Evolutionary conservation across 176 grass and related monocot species (phyloP).

Genomic region (Eremochloa ophiuroides): DNA sequence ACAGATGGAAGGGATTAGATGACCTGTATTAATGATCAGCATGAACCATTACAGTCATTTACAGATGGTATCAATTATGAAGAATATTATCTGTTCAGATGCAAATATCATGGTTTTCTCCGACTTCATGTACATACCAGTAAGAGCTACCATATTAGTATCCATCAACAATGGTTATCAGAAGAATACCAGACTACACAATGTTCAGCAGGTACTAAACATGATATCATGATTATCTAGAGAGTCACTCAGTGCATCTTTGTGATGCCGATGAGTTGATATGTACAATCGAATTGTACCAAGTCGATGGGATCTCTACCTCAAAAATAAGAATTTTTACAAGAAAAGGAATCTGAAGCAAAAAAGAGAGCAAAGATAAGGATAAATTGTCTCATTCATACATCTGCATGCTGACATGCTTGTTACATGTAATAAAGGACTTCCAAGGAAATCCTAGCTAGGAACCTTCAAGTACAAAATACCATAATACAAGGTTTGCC

Average conservation of each 20-base stretch:
- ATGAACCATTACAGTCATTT: not conserved
- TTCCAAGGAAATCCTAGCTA: not conserved
- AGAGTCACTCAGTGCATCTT: not conserved
- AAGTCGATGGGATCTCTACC: not conserved
- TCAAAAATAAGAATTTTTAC: not conserved
- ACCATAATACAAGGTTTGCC: not conserved
- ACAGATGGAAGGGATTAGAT: too few relatives aligned
- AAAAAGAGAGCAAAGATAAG: not conserved
- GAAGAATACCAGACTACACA: not conserved
- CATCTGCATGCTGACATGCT: not conserved
- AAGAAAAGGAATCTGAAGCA: not conserved
- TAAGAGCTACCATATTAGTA: not conserved
- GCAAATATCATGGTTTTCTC: not conserved
- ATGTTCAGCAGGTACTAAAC: not conserved
- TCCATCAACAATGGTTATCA: not conserved
- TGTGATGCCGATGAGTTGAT: not conserved
- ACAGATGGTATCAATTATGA: not conserved
- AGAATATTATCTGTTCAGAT: not conserved
- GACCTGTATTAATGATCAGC: too few relatives aligned
- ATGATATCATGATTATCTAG: not conserved
- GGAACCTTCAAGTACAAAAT: not conserved
- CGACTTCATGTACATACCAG: not conserved
- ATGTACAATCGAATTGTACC: not conserved
- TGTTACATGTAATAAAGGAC: not conserved
- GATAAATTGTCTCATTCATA: conserved; percentile 10